Conservation (phyloP, 148 eudicot genomes). For the Selenicereus undatus region DNA sequence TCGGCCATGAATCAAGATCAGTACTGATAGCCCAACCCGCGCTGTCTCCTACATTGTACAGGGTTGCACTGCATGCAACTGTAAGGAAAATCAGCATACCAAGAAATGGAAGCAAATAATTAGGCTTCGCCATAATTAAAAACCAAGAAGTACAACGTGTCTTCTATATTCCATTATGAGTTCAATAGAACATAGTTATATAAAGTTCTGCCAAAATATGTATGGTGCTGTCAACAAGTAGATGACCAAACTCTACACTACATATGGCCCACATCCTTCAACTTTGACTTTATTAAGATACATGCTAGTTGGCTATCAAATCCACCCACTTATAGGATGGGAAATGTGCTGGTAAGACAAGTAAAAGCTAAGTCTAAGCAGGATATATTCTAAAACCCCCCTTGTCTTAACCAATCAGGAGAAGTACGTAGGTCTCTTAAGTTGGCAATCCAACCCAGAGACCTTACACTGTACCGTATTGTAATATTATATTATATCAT, state of each 20-base stretch:
- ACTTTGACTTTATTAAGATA: not conserved
- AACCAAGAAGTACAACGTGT: not conserved
- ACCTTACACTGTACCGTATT: not conserved
- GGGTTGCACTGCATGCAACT: slow-evolving; percentile 46
- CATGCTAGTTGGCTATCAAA: slow-evolving; percentile 31
- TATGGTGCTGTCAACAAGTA: slow-evolving; percentile 15
- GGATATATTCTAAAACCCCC: not conserved
- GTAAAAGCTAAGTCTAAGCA: not conserved
- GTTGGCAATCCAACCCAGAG: slow-evolving; percentile 11
- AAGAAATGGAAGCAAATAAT: slow-evolving; percentile 1
- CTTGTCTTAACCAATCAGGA: slow-evolving; percentile 8
- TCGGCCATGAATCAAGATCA: slow-evolving; percentile 62
- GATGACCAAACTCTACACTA: slow-evolving; percentile 33
- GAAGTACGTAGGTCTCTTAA: not conserved
- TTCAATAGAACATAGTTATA: slow-evolving; percentile 14
- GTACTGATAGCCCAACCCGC: slow-evolving; percentile 90
- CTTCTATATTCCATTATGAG: slow-evolving; percentile 5
- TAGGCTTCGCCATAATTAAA: slow-evolving; percentile 16
- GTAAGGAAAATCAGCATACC: slow-evolving; percentile 26
- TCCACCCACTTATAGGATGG: slow-evolving; percentile 26
- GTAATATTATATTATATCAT: not conserved
- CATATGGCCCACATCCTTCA: slow-evolving; percentile 7
- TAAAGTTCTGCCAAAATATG: slow-evolving; percentile 9
- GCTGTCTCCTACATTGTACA: slow-evolving; percentile 64
- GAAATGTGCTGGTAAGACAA: slow-evolving; percentile 2